Base-by-base conservation (phyloP, 345 rosid genomes). In the Hibiscus trionum region DNA sequence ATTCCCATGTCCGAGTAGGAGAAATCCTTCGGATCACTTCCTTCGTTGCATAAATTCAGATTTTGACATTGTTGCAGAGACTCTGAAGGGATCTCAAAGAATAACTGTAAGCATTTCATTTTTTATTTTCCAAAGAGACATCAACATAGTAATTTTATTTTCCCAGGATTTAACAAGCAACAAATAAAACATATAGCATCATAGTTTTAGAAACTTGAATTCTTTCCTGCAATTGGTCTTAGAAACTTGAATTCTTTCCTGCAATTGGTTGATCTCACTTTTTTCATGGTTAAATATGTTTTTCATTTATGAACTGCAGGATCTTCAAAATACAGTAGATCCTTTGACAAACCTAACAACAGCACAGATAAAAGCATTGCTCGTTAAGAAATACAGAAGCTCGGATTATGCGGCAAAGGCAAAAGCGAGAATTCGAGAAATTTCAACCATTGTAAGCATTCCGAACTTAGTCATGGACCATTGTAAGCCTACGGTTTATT, bases 1-100 rank as follows among this genome's bases (percentile, higher is more conserved):
- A 60, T 90, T 88, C 56, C 91, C 93, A 5, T 88, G 93, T 76
- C 96, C 96, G 17, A 78, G 71, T 47, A 83, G 87, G 71, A 87
- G 88, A 72, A 90, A 84, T 79, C 91, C 88, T 77, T 84, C 93
- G 0, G 96, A 90, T 73, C 96, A 90, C 78, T 90, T 88, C 76
- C 83, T 90, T 57, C 76, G 86, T 26, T 88, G 91, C 66, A 82
- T 88, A 60, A 88, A 88, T 82, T 83, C 91, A 0, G 96, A 86
- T 69, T 90, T 90, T 47, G 91, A 90, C 73, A 66, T 77, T 42
- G 76, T 87, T 44, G 74, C 80, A 33, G 82, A 82, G 50, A 72
- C 86, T 70, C 75, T 84, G 61, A 73, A 42, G 77, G 85, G 77
- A 62, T 82, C 85, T 73, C 66, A 24, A 11, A 78, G 84, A 72